These are phyloP conservation scores for Tylopilus sp. DNA, from an alignment of 1,284 basidiomycete species.

Conservation along the genomic window DNA sequence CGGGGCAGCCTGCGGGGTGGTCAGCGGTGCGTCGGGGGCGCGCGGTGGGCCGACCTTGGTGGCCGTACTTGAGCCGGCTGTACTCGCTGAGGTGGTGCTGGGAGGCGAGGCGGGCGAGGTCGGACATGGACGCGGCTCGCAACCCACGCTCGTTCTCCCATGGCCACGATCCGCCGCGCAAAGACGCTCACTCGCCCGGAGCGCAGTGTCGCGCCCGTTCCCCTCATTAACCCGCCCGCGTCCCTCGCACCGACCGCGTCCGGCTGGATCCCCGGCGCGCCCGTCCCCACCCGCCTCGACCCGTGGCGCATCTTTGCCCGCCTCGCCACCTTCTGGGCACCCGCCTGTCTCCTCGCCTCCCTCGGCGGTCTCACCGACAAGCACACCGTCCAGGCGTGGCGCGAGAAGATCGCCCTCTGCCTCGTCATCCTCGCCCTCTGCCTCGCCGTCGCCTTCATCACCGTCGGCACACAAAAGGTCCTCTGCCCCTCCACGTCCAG, in stretches of 20 bases:
- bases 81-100: conserved; percentile 83
- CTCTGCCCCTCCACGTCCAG: conserved; percentile 76
- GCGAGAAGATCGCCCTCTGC: conserved; percentile 95
- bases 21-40: no score
- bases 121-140: conserved; percentile 2
- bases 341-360: conserved; percentile 70
- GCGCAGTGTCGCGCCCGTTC: conserved; percentile 88
- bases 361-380: conserved; percentile 82
- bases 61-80: conserved; percentile 73
- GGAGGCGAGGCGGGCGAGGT: conserved; percentile 45
- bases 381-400: conserved; percentile 87
- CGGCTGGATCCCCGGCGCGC: conserved; percentile 28
- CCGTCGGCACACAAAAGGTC: conserved; percentile 91
- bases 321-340: conserved; percentile 90
- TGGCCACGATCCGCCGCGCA: conserved; percentile 74
- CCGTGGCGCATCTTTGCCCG: conserved; percentile 84
- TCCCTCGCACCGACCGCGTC: conserved; percentile 42
- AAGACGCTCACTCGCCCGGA: conserved; percentile 97
- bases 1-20: conserved; percentile 51
- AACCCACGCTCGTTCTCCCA: no score
- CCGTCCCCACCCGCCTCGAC: conserved; percentile 50
- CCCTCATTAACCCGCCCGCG: conserved; percentile 81
- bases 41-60: conserved; percentile 46
- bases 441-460: conserved; percentile 84
- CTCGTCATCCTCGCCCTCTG: conserved; percentile 82